Base-by-base conservation (phyloP, 768 basidiomycete genomes). In the Coprinopsis sp. region DNA sequence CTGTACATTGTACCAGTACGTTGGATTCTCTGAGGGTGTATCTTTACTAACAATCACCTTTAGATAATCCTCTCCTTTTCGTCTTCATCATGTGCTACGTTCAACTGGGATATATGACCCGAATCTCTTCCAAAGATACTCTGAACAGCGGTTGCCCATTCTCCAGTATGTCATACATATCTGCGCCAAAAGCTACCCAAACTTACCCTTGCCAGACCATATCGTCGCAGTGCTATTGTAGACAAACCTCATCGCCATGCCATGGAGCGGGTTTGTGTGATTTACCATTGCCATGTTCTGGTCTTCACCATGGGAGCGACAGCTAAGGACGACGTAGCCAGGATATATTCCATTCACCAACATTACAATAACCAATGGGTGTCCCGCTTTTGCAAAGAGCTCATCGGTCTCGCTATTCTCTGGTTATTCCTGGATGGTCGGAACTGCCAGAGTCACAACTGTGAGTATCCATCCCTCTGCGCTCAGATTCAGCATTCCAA, bases 351-450 rank as follows among this genome's bases (percentile, higher is more conserved):
- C 39, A 87, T 89, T 57, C 70, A 78, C 54, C 73, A 71, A 50
- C 75, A 79, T 31, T 70, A 75, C 41, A 85, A 87, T 55, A 72
- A 75, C 49, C 73, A 78, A 31, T 70, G 71, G 47, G 62, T 84
- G 25, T 77, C 74, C 37, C 77, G 73, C 4, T 87, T 86, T 64
- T 64, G 67, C 3, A 74, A 66, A n/a, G 87, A 87, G 58, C 67
- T 82, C 7, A 61, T 80, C 6, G 81, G 77, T 0, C 74, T 89
- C 6, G 68, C 70, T 23, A 41, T 82, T 16, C 69, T 90, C 37
- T 88, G 82, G 75, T 49, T 86, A 33, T 76, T 89, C n/a, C 58
- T 87, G 82, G 82, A 70, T 89, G 6, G 69, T 82, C 18, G 87
- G 87, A 12, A 77, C 81, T 18, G 77, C 71, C 10, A 65, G n/a